Evolutionary conservation across 495 filamentous ascomycete species (phyloP).

Genomic region (Astrothelium subdiscretum): DNA sequence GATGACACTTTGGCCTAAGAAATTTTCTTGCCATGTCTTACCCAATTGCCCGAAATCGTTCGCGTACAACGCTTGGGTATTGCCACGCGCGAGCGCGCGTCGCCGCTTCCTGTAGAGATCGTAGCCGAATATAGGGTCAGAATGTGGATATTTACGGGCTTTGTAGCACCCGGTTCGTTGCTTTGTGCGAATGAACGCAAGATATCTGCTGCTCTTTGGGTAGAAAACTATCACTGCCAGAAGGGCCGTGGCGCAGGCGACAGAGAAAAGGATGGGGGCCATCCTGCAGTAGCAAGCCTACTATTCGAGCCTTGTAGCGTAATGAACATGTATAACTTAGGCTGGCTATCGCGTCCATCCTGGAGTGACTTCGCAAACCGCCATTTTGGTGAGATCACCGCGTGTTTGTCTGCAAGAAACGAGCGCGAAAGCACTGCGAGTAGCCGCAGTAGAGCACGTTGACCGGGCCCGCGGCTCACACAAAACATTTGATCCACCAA

Average conservation of each 20-base stretch:
- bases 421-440: neutral
- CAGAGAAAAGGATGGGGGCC: neutral
- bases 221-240: neutral
- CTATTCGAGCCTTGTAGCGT: neutral
- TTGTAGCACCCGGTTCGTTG: neutral
- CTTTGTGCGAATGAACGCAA: neutral
- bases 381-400: neutral
- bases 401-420: neutral
- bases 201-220: neutral
- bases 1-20: neutral
- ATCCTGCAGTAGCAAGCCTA: neutral
- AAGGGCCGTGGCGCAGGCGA: neutral
- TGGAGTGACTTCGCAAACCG: neutral
- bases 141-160: neutral
- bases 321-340: neutral
- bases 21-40: neutral
- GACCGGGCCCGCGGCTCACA: neutral
- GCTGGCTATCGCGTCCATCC: too few relatives aligned
- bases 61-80: neutral
- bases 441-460: neutral
- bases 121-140: neutral
- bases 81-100: neutral
- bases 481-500: neutral
- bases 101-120: neutral
- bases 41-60: neutral